A percentile compares a stretch with the other conserved stretches of the same genome.
phyloP scores from a whole-genome alignment of 2,329 filamentous ascomycete genomes.

The Colletotrichum karsti region DNA sequence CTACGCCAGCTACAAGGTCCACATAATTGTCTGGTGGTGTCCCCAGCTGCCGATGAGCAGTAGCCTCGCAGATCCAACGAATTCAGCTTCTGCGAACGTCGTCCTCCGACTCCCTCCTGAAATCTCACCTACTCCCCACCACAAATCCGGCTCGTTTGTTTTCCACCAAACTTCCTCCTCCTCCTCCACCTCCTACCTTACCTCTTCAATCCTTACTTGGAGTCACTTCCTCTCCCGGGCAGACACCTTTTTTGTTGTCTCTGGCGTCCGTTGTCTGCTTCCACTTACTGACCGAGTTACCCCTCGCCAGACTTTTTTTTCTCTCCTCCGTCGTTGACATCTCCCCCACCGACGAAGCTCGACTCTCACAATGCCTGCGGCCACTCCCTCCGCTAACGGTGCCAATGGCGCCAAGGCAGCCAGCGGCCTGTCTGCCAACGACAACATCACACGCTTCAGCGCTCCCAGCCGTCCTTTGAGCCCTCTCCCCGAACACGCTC shows the following conservation, averaged over 20 bases:
- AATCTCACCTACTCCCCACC: slow-evolving; percentile 31
- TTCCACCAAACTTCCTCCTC: slow-evolving; percentile 29
- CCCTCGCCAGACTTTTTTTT: slow-evolving; percentile 31
- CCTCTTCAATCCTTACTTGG: slow-evolving; percentile 20
- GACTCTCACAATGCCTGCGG: slow-evolving; percentile 61
- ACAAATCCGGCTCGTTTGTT: slow-evolving; percentile 26
- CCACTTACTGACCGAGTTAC: slow-evolving; percentile 28
- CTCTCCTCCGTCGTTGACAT: slow-evolving; percentile 22
- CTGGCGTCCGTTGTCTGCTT: slow-evolving; percentile 29
- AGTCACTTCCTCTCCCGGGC: slow-evolving; percentile 13
- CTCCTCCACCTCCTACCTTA: too few relatives aligned
- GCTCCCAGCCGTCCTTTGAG: slow-evolving; percentile 92
- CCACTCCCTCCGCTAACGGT: slow-evolving; percentile 49
- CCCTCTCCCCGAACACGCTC: slow-evolving; percentile 85
- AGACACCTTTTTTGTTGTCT: slow-evolving; percentile 21
- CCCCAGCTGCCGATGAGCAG: slow-evolving; percentile 30
- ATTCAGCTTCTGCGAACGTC: slow-evolving; percentile 31
- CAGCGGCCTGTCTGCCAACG: slow-evolving; percentile 78
- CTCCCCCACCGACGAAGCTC: slow-evolving; percentile 20
- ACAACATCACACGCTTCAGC: slow-evolving; percentile 97
- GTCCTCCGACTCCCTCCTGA: slow-evolving; percentile 28
- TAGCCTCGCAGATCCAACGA: slow-evolving; percentile 34
- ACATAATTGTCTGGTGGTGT: slow-evolving; percentile 34
- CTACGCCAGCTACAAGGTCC: slow-evolving; percentile 29
- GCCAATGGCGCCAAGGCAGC: slow-evolving; percentile 58